A percentile compares a stretch with the other conserved stretches of the same genome.
Evolutionary conservation across 768 basidiomycete species (phyloP).

Genomic region (Termitomyces sp.): DNA sequence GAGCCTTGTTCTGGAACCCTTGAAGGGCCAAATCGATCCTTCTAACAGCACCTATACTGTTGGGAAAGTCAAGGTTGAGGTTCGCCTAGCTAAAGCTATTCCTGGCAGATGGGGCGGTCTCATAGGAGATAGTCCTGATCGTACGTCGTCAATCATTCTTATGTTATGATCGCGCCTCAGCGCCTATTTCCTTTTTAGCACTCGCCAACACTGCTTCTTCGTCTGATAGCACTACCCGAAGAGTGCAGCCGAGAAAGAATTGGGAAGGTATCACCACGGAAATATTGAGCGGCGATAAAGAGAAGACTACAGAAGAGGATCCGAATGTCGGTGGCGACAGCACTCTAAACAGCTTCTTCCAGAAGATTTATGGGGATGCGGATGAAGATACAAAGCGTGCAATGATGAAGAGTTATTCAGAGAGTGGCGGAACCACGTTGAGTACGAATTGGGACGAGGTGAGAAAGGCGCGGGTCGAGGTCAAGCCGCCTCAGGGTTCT

Average conservation of each 20-base stretch:
- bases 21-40: slow-evolving; percentile 77
- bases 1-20: slow-evolving; percentile 65
- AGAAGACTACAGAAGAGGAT: slow-evolving; percentile 65
- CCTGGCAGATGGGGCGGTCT: slow-evolving; percentile 71
- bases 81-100: slow-evolving; percentile 66
- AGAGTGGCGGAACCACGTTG: slow-evolving; percentile 92
- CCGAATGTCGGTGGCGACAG: slow-evolving; percentile 89
- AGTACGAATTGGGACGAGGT: slow-evolving; percentile 97
- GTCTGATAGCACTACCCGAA: slow-evolving; percentile 25
- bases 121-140: slow-evolving; percentile 70
- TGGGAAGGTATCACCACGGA: slow-evolving; percentile 82
- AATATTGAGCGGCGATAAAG: slow-evolving; percentile 65
- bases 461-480: slow-evolving; percentile 57
- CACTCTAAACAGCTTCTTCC: slow-evolving; percentile 85
- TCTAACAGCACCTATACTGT: slow-evolving; percentile 58
- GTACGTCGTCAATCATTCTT: slow-evolving; percentile 35
- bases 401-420: slow-evolving; percentile 97
- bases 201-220: slow-evolving; percentile 26
- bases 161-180: not conserved
- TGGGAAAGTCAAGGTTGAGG: slow-evolving; percentile 85
- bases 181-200: slow-evolving; percentile 13
- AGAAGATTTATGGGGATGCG: slow-evolving; percentile 84
- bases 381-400: slow-evolving; percentile 90
- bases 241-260: slow-evolving; percentile 53
- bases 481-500: slow-evolving; percentile 79